A percentile compares a stretch with the other conserved stretches of the same genome.
These are phyloP conservation scores for Curvularia eragrostidis DNA, from an alignment of 2,329 filamentous ascomycete species.

Conservation along the genomic window DNA sequence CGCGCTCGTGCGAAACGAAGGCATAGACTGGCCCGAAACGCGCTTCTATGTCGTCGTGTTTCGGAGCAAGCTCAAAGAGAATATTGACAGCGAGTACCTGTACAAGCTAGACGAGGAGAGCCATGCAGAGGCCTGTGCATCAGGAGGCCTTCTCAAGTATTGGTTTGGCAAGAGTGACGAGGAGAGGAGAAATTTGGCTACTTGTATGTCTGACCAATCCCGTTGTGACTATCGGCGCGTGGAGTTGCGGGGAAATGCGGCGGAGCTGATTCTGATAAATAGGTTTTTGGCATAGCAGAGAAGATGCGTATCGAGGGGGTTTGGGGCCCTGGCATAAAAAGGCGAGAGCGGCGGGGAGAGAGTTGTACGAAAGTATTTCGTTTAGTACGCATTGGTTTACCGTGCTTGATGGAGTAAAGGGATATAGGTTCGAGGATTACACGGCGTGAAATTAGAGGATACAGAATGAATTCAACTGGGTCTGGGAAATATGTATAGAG, in stretches of 20 bases:
- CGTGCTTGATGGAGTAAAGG: slow-evolving; percentile 68
- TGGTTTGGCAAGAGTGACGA: slow-evolving; percentile 82
- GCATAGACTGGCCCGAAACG: slow-evolving; percentile 63
- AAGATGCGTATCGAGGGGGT: slow-evolving; percentile 68
- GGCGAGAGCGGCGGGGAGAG: slow-evolving; percentile 57
- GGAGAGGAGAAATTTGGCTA: slow-evolving; percentile 79
- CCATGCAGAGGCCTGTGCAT: slow-evolving; percentile 78
- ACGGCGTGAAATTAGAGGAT: slow-evolving; percentile 8
- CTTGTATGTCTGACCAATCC: slow-evolving; percentile 54
- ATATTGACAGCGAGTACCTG: slow-evolving; percentile 71
- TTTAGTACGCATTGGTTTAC: slow-evolving; percentile 59
- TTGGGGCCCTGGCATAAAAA: slow-evolving; percentile 63
- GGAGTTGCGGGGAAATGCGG: not conserved
- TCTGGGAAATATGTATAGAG: not conserved
- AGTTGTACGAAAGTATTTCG: slow-evolving; percentile 54
- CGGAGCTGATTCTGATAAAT: slow-evolving; percentile 34
- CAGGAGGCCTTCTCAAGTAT: slow-evolving; percentile 87
- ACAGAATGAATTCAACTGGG: not conserved
- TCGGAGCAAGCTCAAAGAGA: slow-evolving; percentile 72
- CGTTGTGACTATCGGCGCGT: not conserved
- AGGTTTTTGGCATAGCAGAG: slow-evolving; percentile 69
- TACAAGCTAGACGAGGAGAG: slow-evolving; percentile 77
- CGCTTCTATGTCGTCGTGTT: slow-evolving; percentile 87
- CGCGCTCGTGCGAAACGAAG: slow-evolving; percentile 57
- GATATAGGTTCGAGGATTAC: slow-evolving; percentile 60